A percentile compares a stretch with the other conserved stretches of the same genome.
Conservation (phyloP, 805 yeast species). For the Cyberlindnera mycetangii region DNA sequence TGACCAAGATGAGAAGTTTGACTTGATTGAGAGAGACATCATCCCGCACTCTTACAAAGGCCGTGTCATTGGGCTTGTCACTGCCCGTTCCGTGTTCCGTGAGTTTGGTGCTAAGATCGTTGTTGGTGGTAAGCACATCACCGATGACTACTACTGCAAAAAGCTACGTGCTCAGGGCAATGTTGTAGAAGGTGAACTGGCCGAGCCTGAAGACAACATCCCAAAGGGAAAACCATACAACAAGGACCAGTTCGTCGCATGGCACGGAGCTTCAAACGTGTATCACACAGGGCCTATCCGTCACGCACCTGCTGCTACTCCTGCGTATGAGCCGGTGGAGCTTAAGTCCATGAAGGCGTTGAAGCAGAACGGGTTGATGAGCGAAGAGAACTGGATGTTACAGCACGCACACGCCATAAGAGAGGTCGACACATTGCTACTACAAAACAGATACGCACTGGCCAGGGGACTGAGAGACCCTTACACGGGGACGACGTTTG, state of each 20-base stretch:
- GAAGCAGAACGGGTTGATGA: slow-evolving; percentile 28
- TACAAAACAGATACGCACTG: slow-evolving; percentile 52
- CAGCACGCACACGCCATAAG: slow-evolving; percentile 80
- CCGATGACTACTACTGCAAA: slow-evolving; percentile 84
- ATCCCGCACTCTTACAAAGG: slow-evolving; percentile 91
- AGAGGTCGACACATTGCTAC: slow-evolving; percentile 62
- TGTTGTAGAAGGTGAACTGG: slow-evolving; percentile 66
- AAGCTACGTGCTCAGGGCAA: slow-evolving; percentile 50
- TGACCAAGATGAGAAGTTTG: slow-evolving; percentile 75
- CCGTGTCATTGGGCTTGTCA: slow-evolving; percentile 81
- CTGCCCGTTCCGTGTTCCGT: slow-evolving; percentile 84
- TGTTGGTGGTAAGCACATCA: slow-evolving; percentile 72
- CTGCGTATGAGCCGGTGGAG: slow-evolving; percentile 23
- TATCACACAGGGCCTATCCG: slow-evolving; percentile 31
- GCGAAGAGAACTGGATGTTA: slow-evolving; percentile 78
- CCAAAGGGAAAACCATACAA: slow-evolving; percentile 44
- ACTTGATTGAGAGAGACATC: slow-evolving; percentile 73
- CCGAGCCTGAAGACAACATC: slow-evolving; percentile 57
- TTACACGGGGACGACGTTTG: slow-evolving; percentile 79
- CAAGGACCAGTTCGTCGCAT: slow-evolving; percentile 50
- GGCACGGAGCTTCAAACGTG: slow-evolving; percentile 45
- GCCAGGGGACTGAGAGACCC: slow-evolving; percentile 69
- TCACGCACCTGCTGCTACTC: slow-evolving; percentile 13
- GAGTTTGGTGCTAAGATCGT: slow-evolving; percentile 90
- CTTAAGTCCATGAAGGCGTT: slow-evolving; percentile 24